These are phyloP conservation scores for Daldinia grandis DNA, from an alignment of 495 filamentous ascomycete species.

Conservation along the genomic window DNA sequence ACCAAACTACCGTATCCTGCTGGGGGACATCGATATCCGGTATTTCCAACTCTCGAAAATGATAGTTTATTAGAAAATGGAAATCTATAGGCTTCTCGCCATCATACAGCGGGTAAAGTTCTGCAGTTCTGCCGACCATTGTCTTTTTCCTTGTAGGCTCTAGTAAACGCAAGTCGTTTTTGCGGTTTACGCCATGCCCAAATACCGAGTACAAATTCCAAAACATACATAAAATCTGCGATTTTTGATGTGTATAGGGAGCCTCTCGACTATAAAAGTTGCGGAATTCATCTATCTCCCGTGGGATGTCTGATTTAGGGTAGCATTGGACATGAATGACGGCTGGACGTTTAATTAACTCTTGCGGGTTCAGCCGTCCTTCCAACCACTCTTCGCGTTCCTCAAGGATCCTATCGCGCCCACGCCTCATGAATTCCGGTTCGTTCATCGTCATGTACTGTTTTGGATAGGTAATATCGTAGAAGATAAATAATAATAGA, in stretches of 20 bases:
- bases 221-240: background rate
- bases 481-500: too few relatives aligned
- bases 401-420: too few relatives aligned
- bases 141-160: background rate
- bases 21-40: background rate
- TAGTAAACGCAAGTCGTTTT: background rate
- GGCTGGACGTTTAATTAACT: too few relatives aligned
- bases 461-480: too few relatives aligned
- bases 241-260: background rate
- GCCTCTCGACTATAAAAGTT: too few relatives aligned
- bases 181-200: background rate
- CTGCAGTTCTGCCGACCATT: background rate
- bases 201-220: background rate
- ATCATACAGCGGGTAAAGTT: constrained; percentile 7
- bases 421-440: too few relatives aligned
- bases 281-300: too few relatives aligned
- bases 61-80: constrained; percentile 16
- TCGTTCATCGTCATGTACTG: too few relatives aligned
- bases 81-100: constrained; percentile 9
- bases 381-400: too few relatives aligned
- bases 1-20: background rate
- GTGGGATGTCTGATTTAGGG: too few relatives aligned
- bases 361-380: too few relatives aligned
- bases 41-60: background rate
- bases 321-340: too few relatives aligned